Percentiles rank a stretch among this genome's conserved stretches.
phyloP scores from a whole-genome alignment of 2,329 filamentous ascomycete genomes.

The Ceratocystis ficicola region DNA sequence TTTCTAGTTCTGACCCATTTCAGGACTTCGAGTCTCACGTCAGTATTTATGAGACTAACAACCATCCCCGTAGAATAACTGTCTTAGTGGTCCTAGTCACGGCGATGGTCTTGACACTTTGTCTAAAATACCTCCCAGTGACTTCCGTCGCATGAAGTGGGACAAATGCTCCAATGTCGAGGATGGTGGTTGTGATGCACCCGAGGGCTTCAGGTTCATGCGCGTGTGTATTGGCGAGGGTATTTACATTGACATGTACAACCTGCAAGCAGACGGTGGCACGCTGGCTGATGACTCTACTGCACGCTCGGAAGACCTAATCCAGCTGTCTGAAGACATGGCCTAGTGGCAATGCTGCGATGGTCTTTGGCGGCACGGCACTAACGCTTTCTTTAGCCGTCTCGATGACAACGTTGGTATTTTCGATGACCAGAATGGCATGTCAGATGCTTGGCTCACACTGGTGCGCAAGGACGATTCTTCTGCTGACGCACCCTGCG shows the following conservation, averaged over 20 bases:
- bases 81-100: constrained; percentile 50
- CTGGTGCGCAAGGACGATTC: constrained; percentile 39
- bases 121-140: constrained; percentile 45
- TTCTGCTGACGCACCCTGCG: constrained; percentile 37
- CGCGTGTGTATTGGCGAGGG: constrained; percentile 36
- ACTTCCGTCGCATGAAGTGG: constrained; percentile 35
- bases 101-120: constrained; percentile 54
- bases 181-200: constrained; percentile 50
- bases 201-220: constrained; percentile 60
- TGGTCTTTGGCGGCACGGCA: constrained; percentile 55
- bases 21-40: constrained; percentile 55
- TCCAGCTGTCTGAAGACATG: constrained; percentile 44
- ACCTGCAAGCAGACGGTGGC: constrained; percentile 55
- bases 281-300: constrained; percentile 39
- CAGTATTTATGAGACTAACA: constrained; percentile 48
- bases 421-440: constrained; percentile 39
- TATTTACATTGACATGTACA: constrained; percentile 52
- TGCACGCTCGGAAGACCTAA: constrained; percentile 47
- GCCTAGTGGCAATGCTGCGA: constrained; percentile 48
- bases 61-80: constrained; percentile 47
- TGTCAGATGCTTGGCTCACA: constrained; percentile 50
- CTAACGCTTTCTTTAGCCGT: constrained; percentile 53
- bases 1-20: background rate
- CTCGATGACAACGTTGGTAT: constrained; percentile 41
- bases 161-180: constrained; percentile 36